Evolutionary conservation across 2,329 filamentous ascomycete species (phyloP).

Genomic region (Pseudogymnoascus sp.): DNA sequence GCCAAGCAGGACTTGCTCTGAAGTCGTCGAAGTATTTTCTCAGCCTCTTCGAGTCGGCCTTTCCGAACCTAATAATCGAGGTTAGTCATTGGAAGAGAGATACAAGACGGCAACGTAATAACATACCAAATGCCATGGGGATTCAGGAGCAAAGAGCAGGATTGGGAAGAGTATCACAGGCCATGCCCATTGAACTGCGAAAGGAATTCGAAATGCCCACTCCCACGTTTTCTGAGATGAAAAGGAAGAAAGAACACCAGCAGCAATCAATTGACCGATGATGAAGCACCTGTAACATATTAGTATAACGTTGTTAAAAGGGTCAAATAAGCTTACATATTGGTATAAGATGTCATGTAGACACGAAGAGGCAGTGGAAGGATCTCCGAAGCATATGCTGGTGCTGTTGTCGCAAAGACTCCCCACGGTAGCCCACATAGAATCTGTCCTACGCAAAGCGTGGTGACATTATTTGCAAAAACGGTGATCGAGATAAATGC

Average conservation of each 20-base stretch:
- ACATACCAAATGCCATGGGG: constrained; percentile 38
- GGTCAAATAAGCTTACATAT: constrained; percentile 24
- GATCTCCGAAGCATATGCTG: constrained; percentile 39
- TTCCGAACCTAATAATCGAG: constrained; percentile 26
- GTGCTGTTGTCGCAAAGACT: constrained; percentile 37
- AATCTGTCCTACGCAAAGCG: constrained; percentile 32
- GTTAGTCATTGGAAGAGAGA: too few species aligned
- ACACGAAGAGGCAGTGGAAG: constrained; percentile 36
- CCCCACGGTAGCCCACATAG: constrained; percentile 38
- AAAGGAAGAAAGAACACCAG: constrained; percentile 39
- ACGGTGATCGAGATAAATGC: constrained; percentile 43
- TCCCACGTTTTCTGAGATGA: constrained; percentile 31
- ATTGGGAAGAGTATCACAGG: constrained; percentile 36
- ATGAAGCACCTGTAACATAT: constrained; percentile 35
- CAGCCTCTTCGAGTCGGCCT: constrained; percentile 36
- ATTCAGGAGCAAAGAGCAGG: constrained; percentile 38
- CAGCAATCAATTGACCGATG: constrained; percentile 39
- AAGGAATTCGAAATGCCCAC: constrained; percentile 41
- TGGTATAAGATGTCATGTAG: constrained; percentile 38
- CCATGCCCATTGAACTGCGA: constrained; percentile 42
- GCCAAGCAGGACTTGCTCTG: constrained; percentile 8
- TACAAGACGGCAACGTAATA: too few species aligned
- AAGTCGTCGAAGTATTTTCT: constrained; percentile 35
- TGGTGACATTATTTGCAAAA: constrained; percentile 40
- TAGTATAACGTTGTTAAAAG: too few species aligned